Percentiles rank a stretch among this genome's conserved stretches.
These are phyloP conservation scores for Candida sphagnicola DNA, from an alignment of 805 yeast genomes.

Conservation along the genomic window DNA sequence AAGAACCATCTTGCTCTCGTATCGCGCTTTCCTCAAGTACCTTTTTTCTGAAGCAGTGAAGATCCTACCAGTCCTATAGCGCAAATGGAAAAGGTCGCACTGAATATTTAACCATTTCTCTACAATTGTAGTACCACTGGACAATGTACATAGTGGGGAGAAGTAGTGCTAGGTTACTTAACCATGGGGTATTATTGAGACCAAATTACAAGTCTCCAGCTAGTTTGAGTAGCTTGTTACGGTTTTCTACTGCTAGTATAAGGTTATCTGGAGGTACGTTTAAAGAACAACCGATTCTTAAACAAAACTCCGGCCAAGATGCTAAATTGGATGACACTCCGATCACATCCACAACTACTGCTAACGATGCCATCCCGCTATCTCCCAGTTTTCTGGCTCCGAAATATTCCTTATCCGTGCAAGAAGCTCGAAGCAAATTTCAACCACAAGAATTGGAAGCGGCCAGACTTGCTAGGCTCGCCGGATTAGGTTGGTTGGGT, in stretches of 20 bases:
- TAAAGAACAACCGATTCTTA: conserved; percentile 2
- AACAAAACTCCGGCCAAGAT: background rate
- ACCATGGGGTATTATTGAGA: background rate
- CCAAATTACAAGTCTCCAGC: background rate
- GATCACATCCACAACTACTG: background rate
- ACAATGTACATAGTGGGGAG: background rate
- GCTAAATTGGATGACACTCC: background rate
- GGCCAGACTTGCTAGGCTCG: conserved; percentile 49
- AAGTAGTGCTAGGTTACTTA: background rate
- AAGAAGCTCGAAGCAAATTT: conserved; percentile 15
- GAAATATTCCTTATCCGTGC: conserved; percentile 3
- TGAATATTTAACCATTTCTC: too few species aligned
- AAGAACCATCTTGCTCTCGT: too few species aligned
- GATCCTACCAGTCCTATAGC: too few species aligned
- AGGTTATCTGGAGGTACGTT: background rate
- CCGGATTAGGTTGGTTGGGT: conserved; percentile 44
- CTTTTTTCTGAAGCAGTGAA: too few species aligned
- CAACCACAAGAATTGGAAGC: conserved; percentile 42
- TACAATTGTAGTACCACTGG: too few species aligned
- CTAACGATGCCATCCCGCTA: background rate
- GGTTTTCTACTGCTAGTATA: background rate
- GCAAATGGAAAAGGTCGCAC: too few species aligned
- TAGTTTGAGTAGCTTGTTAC: background rate
- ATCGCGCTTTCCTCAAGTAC: too few species aligned
- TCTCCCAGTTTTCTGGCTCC: conserved; percentile 1